Conservation (phyloP, 1,284 basidiomycete species). For the Cerrena zonata region DNA sequence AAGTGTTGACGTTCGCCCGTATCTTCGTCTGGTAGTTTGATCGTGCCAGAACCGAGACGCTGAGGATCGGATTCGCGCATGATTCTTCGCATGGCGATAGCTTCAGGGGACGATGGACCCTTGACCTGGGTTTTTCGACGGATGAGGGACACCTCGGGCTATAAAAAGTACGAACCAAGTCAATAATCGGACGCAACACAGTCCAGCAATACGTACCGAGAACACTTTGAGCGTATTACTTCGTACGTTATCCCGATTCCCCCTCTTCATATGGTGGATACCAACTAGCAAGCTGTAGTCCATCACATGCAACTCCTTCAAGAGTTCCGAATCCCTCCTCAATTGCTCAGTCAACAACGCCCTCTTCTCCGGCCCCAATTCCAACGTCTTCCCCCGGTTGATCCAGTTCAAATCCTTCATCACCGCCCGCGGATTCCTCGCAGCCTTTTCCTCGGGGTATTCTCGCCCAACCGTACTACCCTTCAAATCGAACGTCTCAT, state of each 20-base stretch:
- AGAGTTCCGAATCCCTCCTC: slow-evolving; percentile 77
- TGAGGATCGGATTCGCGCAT: slow-evolving; percentile 82
- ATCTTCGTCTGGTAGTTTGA: slow-evolving; percentile 67
- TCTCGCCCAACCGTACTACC: slow-evolving; percentile 87
- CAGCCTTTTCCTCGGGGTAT: slow-evolving; percentile 82
- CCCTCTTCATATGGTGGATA: slow-evolving; percentile 86
- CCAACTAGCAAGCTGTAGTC: slow-evolving; percentile 94
- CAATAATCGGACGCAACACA: not conserved
- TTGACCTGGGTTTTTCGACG: slow-evolving; percentile 55
- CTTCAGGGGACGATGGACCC: slow-evolving; percentile 59
- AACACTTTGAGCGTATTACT: slow-evolving; percentile 88
- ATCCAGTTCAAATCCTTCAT: slow-evolving; percentile 98
- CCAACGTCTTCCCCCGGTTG: slow-evolving; percentile 68
- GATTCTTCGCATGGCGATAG: slow-evolving; percentile 77
- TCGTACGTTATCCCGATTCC: slow-evolving; percentile 87
- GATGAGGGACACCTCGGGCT: slow-evolving; percentile 61
- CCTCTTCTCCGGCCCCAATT: slow-evolving; percentile 91
- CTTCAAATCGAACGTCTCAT: slow-evolving; percentile 97
- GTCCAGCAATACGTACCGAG: slow-evolving; percentile 53
- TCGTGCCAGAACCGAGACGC: slow-evolving; percentile 52
- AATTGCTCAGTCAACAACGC: slow-evolving; percentile 88
- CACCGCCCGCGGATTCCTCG: slow-evolving; percentile 78
- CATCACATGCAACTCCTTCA: slow-evolving; percentile 86
- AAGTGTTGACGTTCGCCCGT: slow-evolving; percentile 78
- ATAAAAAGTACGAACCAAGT: not conserved